Conservation (phyloP, 1,284 basidiomycete genomes). For the Trichosporon asahii region DNA sequence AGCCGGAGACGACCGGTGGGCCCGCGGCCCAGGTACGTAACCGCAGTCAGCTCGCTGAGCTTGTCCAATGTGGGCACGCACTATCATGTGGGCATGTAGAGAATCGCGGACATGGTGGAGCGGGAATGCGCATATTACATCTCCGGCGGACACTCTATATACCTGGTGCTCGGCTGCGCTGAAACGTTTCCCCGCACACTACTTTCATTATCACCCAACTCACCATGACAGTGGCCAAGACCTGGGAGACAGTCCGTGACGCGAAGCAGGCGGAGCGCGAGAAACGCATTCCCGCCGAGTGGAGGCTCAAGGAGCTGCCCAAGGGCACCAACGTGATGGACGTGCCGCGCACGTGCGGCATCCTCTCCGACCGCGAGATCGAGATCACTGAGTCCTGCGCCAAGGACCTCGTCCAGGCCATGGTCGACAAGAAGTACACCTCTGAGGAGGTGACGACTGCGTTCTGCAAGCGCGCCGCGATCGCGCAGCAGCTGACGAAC, state of each 20-base stretch:
- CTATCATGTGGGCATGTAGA: not conserved
- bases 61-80: too few relatives aligned
- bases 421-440: slow-evolving; percentile 25
- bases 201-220: not conserved
- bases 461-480: slow-evolving; percentile 70
- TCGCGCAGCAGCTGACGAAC: slow-evolving; percentile 69
- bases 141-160: not conserved
- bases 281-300: slow-evolving; percentile 59
- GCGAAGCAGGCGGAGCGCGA: slow-evolving; percentile 57
- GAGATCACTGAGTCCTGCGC: slow-evolving; percentile 61
- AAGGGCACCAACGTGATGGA: slow-evolving; percentile 55
- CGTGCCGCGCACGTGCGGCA: slow-evolving; percentile 60
- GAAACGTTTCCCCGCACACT: not conserved
- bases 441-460: slow-evolving; percentile 46
- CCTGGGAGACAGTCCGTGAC: slow-evolving; percentile 57
- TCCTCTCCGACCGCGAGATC: slow-evolving; percentile 62
- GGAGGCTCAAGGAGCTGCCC: slow-evolving; percentile 48
- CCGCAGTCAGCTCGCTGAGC: not conserved
- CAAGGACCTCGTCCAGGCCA: slow-evolving; percentile 27
- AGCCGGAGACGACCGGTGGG: not conserved
- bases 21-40: not conserved
- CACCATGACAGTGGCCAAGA: slow-evolving; percentile 4
- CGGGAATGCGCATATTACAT: not conserved
- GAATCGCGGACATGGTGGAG: not conserved
- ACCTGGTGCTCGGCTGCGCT: not conserved